Base-by-base conservation (phyloP, 129 eudicot genomes). In the Artemisia annua region DNA sequence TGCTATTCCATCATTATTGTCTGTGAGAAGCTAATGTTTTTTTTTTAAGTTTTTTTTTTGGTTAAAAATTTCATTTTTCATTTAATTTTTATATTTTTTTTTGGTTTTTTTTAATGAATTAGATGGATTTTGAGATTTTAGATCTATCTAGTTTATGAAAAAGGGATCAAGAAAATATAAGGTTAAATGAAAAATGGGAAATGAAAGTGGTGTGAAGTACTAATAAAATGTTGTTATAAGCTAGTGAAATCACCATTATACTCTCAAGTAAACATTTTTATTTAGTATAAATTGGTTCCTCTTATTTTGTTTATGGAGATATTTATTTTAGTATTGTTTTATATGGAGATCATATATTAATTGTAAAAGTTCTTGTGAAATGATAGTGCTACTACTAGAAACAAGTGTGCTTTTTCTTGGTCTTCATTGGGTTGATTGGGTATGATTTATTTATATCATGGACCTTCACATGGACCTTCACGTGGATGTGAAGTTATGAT, bases 1-100 rank as follows among this genome's bases (percentile, higher is more conserved):
- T 80, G 96, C 91, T 1, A 85, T 92, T 68, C 98, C 98, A 71
- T 92, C 98, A 0, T 66, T 92, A 75, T 74, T 92, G 71, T 72
- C 95, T 20, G 95, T 86, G 71, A 79, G 96, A 82, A 83, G 89
- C 78, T 87, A 63, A 76, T 57, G 7, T 28, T 14, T 61, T 60
- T 58, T 58, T 19, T 2, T 3, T 3, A 12, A 20, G 32, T 11
- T 59, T 2, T 55, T 35, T 20, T 20, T 72, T 48, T 22, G 1
- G 20, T 7, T 7, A 1, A 39, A 39, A 39, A 5, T 44, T 56
- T 59, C 8, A 13, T 76, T 68, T 76, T 69, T 69, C 54, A 67
- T 76, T 76, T 76, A 13, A 10, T 46, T 62, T 39, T 17, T 7
- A 12, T 30, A 6, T 62, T 15, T 60, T 15, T 60, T 19, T 24